Evolutionary conservation across 768 basidiomycete genomes (phyloP), one percentile per base, ranked within the genome.

Genomic region (Leucocoprinus sp.): DNA sequence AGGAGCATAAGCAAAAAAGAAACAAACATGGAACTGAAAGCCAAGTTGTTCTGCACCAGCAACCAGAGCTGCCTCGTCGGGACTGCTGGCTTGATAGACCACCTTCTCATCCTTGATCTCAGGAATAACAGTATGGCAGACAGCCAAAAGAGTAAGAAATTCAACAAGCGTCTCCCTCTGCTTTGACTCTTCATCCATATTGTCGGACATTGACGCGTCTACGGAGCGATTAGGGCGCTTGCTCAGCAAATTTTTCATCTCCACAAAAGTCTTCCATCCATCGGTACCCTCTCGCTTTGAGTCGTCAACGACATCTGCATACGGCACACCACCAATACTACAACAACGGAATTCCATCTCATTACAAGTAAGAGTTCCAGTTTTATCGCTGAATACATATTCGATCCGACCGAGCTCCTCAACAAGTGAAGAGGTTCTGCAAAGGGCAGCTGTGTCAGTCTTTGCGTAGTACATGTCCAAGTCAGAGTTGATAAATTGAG

Each of bases 351-450:
- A 97, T 61, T 97, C 95, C 95, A 98, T 98, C 63, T 96, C 92
- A 65, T 98, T 98, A 51, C 93, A 78, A 2, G 95, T 98, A 18
- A 98, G 71, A 0, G 95, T 98, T 5, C 95, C 90, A 1, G 91
- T 93, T 66, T 93, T 93, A 66, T 93, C 90, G 46, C 86, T 89
- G 67, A 95, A 95, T 2, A 95, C 87, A 56, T 90, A 93, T 69
- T 93, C 92, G 50, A 97, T 98, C 61, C 97, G 96, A 0, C 96
- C 96, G 9, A 99, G 80, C 60, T 99, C 96, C 65, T 99, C 96
- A 11, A 99, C 96, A 15, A 99, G 80, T 2, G 91, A 92, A 1
- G 95, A 98, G 0, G 96, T 99, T n/a, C 95, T 80, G 57, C 96
- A 98, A 18, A 98, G 72, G 0, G 96, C 96, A 0, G 96, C 93